Conservation (phyloP, 2,329 filamentous ascomycete genomes). For the Ceratocystis alfenasii region DNA sequence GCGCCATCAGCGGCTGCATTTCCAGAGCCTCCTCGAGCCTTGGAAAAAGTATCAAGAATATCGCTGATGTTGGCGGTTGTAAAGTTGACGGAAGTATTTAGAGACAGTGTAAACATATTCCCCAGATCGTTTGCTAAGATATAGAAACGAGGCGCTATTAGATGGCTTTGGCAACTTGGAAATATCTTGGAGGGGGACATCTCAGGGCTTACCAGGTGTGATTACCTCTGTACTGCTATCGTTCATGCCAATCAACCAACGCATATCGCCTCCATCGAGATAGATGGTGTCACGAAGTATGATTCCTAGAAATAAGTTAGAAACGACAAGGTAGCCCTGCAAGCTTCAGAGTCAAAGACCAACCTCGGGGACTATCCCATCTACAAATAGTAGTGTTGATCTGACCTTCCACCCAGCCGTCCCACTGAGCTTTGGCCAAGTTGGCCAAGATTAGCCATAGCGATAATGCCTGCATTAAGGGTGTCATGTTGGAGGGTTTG, state of each 20-base stretch:
- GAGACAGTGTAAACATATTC: conserved; percentile 47
- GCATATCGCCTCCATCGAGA: conserved; percentile 49
- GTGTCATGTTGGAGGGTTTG: neutral
- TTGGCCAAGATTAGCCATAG: conserved; percentile 26
- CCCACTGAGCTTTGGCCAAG: conserved; percentile 33
- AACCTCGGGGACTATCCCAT: conserved; percentile 41
- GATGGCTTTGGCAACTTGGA: conserved; percentile 15
- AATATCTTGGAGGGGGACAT: neutral
- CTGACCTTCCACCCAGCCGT: conserved; percentile 39
- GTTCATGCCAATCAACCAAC: conserved; percentile 40
- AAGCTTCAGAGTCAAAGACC: conserved; percentile 13
- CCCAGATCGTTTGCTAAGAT: conserved; percentile 40
- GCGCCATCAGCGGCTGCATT: conserved; percentile 41
- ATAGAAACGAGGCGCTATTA: neutral
- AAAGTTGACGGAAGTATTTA: conserved; percentile 34
- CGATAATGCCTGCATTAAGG: neutral
- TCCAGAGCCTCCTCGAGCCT: conserved; percentile 36
- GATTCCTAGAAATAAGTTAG: conserved; percentile 33
- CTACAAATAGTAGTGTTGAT: conserved; percentile 47
- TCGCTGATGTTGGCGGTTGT: conserved; percentile 34
- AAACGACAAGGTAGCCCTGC: conserved; percentile 5
- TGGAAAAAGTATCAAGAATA: conserved; percentile 40
- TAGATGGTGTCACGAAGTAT: conserved; percentile 51
- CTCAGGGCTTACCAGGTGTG: conserved; percentile 34
- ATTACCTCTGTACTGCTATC: conserved; percentile 32